Percentiles rank a stretch among this genome's conserved stretches.
phyloP scores from a whole-genome alignment of 2,329 filamentous ascomycete genomes.

The Cordyceps tenuipes region DNA sequence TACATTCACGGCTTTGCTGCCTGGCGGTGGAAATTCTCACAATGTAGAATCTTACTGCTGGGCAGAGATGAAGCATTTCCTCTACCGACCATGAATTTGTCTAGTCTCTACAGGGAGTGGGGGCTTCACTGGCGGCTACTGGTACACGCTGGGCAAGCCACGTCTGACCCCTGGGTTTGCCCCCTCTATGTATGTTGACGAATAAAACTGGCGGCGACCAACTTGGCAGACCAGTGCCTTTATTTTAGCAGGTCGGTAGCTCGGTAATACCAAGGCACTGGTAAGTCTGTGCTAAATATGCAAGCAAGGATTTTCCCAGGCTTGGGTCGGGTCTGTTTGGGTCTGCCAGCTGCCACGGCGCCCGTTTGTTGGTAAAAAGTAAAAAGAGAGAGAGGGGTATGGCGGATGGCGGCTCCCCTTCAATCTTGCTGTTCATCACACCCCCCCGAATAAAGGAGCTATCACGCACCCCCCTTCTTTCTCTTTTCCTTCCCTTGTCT shows the following conservation, averaged over 20 bases:
- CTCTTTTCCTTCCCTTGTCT: background rate
- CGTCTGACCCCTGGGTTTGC: background rate
- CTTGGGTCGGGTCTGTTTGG: too few species aligned
- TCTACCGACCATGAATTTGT: background rate
- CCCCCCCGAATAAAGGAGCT: background rate
- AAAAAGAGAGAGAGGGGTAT: background rate
- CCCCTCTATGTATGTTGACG: background rate
- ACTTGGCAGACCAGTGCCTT: too few species aligned
- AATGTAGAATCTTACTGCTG: too few species aligned
- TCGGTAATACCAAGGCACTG: too few species aligned
- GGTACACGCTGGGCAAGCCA: too few species aligned
- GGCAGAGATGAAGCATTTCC: background rate
- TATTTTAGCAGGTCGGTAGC: too few species aligned
- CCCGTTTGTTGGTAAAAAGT: background rate
- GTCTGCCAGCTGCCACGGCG: background rate
- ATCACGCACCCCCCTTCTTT: too few species aligned
- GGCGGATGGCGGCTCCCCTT: background rate
- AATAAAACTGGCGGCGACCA: background rate
- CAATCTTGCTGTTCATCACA: background rate
- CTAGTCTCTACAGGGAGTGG: background rate
- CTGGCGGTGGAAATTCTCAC: too few species aligned
- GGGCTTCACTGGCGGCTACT: background rate
- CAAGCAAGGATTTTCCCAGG: background rate
- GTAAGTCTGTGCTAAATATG: too few species aligned
- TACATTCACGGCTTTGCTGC: background rate